These are phyloP conservation scores for Globisporangium okanoganense DNA, from an alignment of 352 stramenopile genomes.

Conservation along the genomic window DNA sequence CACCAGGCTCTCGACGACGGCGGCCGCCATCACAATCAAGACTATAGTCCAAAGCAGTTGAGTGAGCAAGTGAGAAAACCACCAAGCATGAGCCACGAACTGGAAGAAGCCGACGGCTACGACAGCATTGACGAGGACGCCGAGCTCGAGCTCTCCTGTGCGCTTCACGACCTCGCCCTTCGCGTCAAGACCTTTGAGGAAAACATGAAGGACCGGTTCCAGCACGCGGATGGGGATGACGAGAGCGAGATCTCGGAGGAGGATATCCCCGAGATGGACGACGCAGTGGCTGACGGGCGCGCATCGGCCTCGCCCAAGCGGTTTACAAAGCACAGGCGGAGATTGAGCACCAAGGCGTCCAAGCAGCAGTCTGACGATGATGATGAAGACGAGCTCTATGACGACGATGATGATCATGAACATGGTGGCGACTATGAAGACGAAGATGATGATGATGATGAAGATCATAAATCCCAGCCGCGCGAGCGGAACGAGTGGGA, in stretches of 20 bases:
- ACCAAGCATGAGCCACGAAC: conserved; percentile 4
- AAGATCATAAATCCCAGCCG: conserved; percentile 6
- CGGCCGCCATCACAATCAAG: background rate
- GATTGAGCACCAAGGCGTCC: conserved; percentile 15
- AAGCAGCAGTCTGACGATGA: conserved; percentile 35
- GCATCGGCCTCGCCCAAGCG: conserved; percentile 1
- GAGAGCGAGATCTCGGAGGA: conserved; percentile 70
- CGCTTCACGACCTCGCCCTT: conserved; percentile 60
- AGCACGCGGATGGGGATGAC: conserved; percentile 20
- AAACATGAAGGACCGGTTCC: conserved; percentile 64
- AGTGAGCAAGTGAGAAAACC: background rate
- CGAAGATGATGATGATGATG: conserved; percentile 24
- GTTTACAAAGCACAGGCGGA: conserved; percentile 5
- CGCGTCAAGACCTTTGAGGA: conserved; percentile 66
- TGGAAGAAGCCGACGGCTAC: conserved; percentile 39
- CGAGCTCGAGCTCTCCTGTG: conserved; percentile 72
- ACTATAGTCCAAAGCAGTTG: background rate
- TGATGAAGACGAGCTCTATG: conserved; percentile 19
- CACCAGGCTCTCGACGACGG: background rate
- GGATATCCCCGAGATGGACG: conserved; percentile 52
- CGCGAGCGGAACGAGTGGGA: conserved; percentile 38
- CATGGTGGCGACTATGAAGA: conserved; percentile 22
- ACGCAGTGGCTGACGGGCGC: conserved; percentile 5
- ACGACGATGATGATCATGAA: conserved; percentile 25
- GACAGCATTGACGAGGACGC: conserved; percentile 71